phyloP scores from a whole-genome alignment of 768 basidiomycete species.

The Nevesoporus exiguus region DNA sequence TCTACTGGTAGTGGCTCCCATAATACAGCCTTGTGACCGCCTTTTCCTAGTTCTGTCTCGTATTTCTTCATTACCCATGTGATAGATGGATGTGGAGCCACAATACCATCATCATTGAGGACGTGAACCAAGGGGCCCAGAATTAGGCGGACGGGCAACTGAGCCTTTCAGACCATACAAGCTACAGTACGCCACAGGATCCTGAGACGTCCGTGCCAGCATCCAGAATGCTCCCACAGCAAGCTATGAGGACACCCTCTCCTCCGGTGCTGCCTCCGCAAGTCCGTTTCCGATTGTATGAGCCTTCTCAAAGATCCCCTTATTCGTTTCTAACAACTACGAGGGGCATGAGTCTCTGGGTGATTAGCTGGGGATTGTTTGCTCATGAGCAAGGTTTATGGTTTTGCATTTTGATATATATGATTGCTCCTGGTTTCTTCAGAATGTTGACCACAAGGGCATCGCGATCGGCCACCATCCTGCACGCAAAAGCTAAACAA shows the following conservation, averaged over 20 bases:
- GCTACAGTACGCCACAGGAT: no score
- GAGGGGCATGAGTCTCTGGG: constrained; percentile 10
- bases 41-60: no score
- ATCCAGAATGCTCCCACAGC: constrained; percentile 48
- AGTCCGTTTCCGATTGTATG: constrained; percentile 67
- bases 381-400: constrained; percentile 58
- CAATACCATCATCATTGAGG: no score
- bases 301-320: constrained; percentile 55
- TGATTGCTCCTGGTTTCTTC: constrained; percentile 63
- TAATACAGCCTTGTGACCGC: no score
- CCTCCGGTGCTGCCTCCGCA: constrained; percentile 83
- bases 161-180: no score
- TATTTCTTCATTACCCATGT: no score
- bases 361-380: background rate
- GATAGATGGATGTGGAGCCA: no score
- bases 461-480: constrained; percentile 39
- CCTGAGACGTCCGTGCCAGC: no score
- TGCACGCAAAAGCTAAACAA: constrained; percentile 39
- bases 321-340: constrained; percentile 52
- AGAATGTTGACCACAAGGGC: constrained; percentile 64
- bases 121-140: no score
- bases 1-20: no score
- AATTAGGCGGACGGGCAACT: no score
- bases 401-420: constrained; percentile 51
- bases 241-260: constrained; percentile 70